These are phyloP conservation scores for Syncephalis fuscata DNA, from an alignment of 371 early-diverging fungal species.

Conservation along the genomic window DNA sequence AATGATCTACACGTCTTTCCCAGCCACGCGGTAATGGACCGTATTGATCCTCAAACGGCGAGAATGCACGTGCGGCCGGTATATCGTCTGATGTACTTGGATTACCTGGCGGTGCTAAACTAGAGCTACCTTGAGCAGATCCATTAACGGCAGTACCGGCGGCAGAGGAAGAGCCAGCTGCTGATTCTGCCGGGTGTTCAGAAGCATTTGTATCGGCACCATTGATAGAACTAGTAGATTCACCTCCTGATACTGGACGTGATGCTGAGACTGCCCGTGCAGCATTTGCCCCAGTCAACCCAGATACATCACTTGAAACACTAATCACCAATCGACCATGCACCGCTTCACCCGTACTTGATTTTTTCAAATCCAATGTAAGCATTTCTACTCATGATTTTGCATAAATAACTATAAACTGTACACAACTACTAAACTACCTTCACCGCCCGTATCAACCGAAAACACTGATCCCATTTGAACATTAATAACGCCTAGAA, in stretches of 20 bases:
- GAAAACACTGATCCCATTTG: slow-evolving; percentile 68
- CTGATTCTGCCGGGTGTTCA: background rate
- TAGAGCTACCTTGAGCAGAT: slow-evolving; percentile 3
- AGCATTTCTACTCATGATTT: slow-evolving; percentile 46
- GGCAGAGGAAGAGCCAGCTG: slow-evolving; percentile 6
- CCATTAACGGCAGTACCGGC: slow-evolving; percentile 1
- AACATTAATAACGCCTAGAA: slow-evolving; percentile 83
- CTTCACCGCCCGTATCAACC: slow-evolving; percentile 46
- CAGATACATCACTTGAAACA: slow-evolving; percentile 33
- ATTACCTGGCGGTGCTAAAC: slow-evolving; percentile 8
- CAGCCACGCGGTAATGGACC: slow-evolving; percentile 55
- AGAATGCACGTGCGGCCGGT: slow-evolving; percentile 12
- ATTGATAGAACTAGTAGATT: slow-evolving; percentile 2
- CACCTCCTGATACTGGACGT: background rate
- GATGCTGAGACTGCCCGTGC: background rate
- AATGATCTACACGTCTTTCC: slow-evolving; percentile 49
- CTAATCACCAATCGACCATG: slow-evolving; percentile 70
- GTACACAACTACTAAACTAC: slow-evolving; percentile 14
- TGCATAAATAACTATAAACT: background rate
- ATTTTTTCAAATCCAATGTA: slow-evolving; percentile 69
- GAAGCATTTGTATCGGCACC: slow-evolving; percentile 8
- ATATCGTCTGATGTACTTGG: slow-evolving; percentile 1
- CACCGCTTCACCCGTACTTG: slow-evolving; percentile 59
- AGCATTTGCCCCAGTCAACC: no score
- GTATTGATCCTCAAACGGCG: slow-evolving; percentile 34